Conservation (phyloP, 2,329 filamentous ascomycete species). For the Monosporascus sp. region DNA sequence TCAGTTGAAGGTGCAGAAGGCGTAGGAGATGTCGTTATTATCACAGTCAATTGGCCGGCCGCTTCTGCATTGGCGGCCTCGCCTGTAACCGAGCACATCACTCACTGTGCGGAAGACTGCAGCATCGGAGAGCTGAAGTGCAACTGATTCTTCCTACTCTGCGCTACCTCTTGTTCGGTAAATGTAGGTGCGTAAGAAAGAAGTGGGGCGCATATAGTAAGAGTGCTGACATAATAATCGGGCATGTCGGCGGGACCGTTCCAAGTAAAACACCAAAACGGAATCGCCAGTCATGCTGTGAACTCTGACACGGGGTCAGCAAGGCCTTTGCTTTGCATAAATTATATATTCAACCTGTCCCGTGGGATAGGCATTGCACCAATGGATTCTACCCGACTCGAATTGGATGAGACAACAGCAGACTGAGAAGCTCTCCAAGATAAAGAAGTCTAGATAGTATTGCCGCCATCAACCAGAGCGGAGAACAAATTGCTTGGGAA, state of each 20-base stretch:
- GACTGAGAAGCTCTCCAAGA: background rate
- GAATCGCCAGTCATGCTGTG: no score
- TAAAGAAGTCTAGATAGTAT: background rate
- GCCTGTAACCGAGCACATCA: background rate
- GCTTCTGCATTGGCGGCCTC: background rate
- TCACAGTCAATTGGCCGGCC: conserved; percentile 31
- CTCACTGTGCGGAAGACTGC: no score
- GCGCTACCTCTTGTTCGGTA: no score
- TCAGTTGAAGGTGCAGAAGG: conserved; percentile 49
- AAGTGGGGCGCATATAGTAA: no score
- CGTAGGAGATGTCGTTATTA: conserved; percentile 51
- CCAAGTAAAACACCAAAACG: no score
- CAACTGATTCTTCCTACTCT: no score
- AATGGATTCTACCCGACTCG: conserved; percentile 15
- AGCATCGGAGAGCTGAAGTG: no score
- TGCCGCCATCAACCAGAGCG: background rate
- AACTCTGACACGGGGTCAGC: no score
- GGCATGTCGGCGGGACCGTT: no score
- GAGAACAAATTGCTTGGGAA: background rate
- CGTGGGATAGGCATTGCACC: conserved; percentile 6
- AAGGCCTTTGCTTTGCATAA: no score
- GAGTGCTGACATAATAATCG: no score
- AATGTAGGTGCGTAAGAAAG: no score
- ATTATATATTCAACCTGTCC: conserved; percentile 17
- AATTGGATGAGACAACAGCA: conserved; percentile 1